Base-by-base conservation (phyloP, 2,329 filamentous ascomycete genomes). In the Colletotrichum eleusines region DNA sequence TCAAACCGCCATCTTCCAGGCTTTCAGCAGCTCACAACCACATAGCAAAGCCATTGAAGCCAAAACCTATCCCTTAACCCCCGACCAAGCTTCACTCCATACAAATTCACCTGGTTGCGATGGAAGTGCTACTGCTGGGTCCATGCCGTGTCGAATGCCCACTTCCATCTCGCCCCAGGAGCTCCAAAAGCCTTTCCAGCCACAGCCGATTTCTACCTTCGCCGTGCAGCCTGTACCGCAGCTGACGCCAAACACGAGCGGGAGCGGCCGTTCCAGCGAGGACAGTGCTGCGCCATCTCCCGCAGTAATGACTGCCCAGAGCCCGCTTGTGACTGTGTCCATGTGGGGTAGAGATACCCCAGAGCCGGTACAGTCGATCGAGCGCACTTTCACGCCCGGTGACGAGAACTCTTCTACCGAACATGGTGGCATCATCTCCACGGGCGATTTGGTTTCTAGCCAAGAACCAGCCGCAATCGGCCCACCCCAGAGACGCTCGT, bases 321-420 rank as follows among this genome's bases (percentile, higher is more conserved):
- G 88, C 75, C 87, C 88, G 8, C 83, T 83, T 35, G 85, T 90
- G 26, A 88, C 84, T 7, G 85, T 89, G 58, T 89, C 88, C 1
- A 80, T 87, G 72, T 89, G 86, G 85, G 86, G 84, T 55, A 82
- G 81, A 71, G 85, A 78, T 51, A 76, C 76, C 44, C 77, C 66
- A 54, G 70, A 75, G 28, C 78, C 79, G 0, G 75, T 81, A 16
- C 82, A 82, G 60, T 78, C 81, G 8, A 73, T 83, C 44, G 84
- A 85, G 70, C 81, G 81, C 18, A 76, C 78, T 8, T 81, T 86
- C 46, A 74, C 73, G 6, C 73, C 73, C 4, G 74, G 76, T 42
- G 77, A 80, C 61, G 80, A 82, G 59, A 79, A 76, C 62, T 77
- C 81, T 35, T 77, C 76, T 50, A 81, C 80, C 4, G 75, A 80